Evolutionary conservation across 2,329 filamentous ascomycete genomes (phyloP), one percentile per base, ranked within the genome.

Genomic region (Dendryphion nanum): DNA sequence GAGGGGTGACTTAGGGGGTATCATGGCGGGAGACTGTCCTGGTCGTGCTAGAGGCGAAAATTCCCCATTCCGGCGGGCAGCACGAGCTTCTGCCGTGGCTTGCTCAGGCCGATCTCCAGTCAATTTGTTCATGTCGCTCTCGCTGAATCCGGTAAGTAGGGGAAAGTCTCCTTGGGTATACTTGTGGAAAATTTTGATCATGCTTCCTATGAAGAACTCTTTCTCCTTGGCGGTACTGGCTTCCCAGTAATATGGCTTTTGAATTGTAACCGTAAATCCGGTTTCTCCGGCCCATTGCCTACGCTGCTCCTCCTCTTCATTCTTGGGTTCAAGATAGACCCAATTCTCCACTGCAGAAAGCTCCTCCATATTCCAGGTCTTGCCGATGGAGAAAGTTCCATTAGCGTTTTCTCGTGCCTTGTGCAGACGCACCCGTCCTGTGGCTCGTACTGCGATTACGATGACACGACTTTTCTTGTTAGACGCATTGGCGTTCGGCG

Each of bases 241-340:
- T 66, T 95, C 82, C 93, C 93, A 98, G 66, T 93, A 98, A 68
- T 98, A 98, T 0, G 89, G 86, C 66, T 98, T 98, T 18, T 86
- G 85, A 18, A 98, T 79, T 2, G 84, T 93, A 35, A 97, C 88
- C 18, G 85, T 74, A 60, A 98, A 97, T 13, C 93, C 93, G 30
- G 82, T 81, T 40, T 84, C 83, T 36, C 85, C 83, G 16, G 89
- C 91, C 86, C 87, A 95, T 60, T 85, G 67, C 52, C 81, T 80
- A 30, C 76, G 71, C 49, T 81, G 75, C 38, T 76, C 73, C 68
- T 77, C 85, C 66, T 75, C 78, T 50, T 71, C 78, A 62, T 48
- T 83, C 52, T 66, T 74, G 59, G 74, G 78, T 59, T 63, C 73
- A 15, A 79, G 65, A 30, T 82, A 76, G 5, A 81, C 84, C 59